Conservation (phyloP, 352 stramenopile genomes). For the Phytopythium boreale region DNA sequence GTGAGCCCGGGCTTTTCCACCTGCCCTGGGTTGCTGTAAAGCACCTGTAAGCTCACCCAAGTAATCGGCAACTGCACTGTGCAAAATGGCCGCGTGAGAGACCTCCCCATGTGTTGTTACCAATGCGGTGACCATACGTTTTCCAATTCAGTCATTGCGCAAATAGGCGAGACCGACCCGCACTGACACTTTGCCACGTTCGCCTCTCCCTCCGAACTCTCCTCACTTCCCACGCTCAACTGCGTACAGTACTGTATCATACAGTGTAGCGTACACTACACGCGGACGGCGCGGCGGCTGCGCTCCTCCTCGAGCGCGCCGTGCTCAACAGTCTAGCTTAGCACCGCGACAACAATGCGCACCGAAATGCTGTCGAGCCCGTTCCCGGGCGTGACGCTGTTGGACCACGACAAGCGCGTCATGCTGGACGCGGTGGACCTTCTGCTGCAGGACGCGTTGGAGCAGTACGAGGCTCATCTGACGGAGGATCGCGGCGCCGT, state of each 20-base stretch:
- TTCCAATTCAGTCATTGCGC: not conserved
- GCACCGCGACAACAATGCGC: not conserved
- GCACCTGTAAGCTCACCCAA: too few relatives aligned
- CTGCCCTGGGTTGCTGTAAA: too few relatives aligned
- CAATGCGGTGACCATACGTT: not conserved
- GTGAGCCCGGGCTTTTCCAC: too few relatives aligned
- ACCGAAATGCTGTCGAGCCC: conserved; percentile 19
- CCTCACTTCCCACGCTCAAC: not conserved
- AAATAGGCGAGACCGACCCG: not conserved
- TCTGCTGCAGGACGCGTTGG: conserved; percentile 12
- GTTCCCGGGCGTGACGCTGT: conserved; percentile 27
- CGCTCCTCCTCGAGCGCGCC: not conserved
- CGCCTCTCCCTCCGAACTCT: not conserved
- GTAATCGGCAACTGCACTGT: too few relatives aligned
- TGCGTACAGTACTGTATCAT: not conserved
- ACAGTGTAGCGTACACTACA: not conserved
- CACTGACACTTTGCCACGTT: not conserved
- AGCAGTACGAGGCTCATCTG: conserved; percentile 30
- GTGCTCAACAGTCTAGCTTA: not conserved
- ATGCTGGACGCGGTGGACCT: conserved; percentile 6
- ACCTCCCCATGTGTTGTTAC: too few relatives aligned
- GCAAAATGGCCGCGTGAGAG: too few relatives aligned
- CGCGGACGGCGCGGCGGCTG: too few relatives aligned
- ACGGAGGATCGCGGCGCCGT: conserved; percentile 25
- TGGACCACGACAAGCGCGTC: not conserved